phyloP scores from a whole-genome alignment of 148 eudicot species.

The Pharnaceum exiguum region DNA sequence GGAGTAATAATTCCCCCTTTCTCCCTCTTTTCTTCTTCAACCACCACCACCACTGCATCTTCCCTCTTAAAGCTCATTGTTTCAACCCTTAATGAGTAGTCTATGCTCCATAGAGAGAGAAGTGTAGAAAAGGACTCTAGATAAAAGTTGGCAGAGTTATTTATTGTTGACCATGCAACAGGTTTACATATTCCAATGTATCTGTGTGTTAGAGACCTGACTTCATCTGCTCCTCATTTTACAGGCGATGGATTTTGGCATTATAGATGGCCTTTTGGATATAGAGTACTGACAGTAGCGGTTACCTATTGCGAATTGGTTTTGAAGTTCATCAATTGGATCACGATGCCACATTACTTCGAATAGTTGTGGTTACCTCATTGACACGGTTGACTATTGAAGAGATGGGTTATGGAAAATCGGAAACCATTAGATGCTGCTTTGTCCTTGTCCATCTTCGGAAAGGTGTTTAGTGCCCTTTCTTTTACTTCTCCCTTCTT shows the following conservation, averaged over 20 bases:
- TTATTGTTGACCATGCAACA: too few species aligned
- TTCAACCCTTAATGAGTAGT: too few species aligned
- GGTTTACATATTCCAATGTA: background rate
- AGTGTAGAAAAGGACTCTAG: too few species aligned
- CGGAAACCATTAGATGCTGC: background rate
- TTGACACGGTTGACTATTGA: background rate
- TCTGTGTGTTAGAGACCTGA: background rate
- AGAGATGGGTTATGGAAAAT: background rate
- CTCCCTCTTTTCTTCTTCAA: too few species aligned
- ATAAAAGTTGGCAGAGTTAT: too few species aligned
- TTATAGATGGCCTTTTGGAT: constrained; percentile 73
- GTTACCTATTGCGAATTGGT: background rate
- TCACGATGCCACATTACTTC: background rate
- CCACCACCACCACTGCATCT: too few species aligned
- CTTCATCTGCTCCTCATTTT: constrained; percentile 5
- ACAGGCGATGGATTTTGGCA: constrained; percentile 92
- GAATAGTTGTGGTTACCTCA: background rate
- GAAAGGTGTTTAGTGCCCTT: background rate
- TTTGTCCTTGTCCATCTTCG: constrained; percentile 9
- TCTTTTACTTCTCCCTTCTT: too few species aligned
- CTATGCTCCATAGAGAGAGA: too few species aligned
- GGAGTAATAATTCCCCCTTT: too few species aligned
- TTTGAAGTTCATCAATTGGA: constrained; percentile 1
- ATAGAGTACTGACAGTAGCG: constrained; percentile 50
- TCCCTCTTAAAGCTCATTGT: too few species aligned